phyloP scores from a whole-genome alignment of 2,329 filamentous ascomycete species.

The Microcyclospora pomicola region DNA sequence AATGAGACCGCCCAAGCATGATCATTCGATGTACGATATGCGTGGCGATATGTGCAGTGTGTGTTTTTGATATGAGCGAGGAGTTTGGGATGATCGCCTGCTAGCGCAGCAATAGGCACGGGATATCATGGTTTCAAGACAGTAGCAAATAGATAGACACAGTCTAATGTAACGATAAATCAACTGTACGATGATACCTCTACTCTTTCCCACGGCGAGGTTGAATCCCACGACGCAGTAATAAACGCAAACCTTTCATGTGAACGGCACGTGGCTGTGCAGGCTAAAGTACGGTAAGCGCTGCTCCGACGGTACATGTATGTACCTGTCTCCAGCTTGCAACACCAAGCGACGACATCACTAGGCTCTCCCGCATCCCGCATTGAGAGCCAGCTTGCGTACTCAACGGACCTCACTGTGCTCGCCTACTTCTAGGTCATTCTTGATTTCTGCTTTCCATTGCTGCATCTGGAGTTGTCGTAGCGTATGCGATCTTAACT shows the following conservation, averaged over 20 bases:
- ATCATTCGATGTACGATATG: background rate
- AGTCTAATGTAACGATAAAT: background rate
- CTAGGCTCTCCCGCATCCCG: background rate
- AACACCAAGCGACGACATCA: too few relatives aligned
- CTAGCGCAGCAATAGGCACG: conserved; percentile 4
- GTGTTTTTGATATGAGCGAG: background rate
- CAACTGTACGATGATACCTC: background rate
- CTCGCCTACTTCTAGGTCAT: background rate
- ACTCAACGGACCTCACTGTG: background rate
- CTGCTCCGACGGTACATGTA: too few relatives aligned
- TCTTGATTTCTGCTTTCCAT: background rate
- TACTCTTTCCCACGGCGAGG: background rate
- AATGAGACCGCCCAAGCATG: conserved; percentile 4
- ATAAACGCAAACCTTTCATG: background rate
- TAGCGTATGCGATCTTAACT: background rate
- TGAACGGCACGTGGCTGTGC: background rate
- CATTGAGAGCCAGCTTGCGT: conserved; percentile 1
- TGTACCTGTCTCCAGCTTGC: too few relatives aligned
- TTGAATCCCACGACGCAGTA: too few relatives aligned
- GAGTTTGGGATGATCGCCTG: conserved; percentile 2
- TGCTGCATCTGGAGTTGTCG: background rate
- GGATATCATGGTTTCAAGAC: background rate
- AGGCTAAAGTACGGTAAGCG: background rate
- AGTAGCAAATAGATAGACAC: background rate
- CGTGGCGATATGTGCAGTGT: background rate